A percentile compares a stretch with the other conserved stretches of the same genome.
Conservation (phyloP, 176 grass and related monocot genomes). For the Lolium perenne region DNA sequence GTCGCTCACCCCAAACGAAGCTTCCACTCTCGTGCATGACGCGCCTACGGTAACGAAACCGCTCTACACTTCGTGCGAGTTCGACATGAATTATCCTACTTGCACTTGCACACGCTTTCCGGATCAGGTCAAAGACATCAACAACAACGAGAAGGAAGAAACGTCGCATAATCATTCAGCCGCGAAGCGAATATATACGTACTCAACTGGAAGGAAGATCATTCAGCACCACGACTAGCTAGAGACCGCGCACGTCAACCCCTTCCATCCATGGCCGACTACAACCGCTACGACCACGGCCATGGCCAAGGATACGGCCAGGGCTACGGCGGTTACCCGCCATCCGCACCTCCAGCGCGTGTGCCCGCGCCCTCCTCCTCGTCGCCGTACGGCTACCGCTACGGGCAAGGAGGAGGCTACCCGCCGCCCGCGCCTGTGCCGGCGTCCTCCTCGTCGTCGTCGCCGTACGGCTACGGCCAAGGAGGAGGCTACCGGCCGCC, state of each 20-base stretch:
- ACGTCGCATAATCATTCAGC: background rate
- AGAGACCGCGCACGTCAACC: too few species aligned
- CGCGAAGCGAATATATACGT: background rate
- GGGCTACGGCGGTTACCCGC: background rate
- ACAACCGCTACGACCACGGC: constrained; percentile 52
- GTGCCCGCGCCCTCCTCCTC: background rate
- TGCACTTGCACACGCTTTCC: background rate
- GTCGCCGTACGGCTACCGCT: background rate
- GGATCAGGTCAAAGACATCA: too few species aligned
- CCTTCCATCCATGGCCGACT: constrained; percentile 48
- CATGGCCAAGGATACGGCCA: background rate
- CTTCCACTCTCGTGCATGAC: background rate
- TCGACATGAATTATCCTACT: background rate
- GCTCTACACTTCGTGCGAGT: background rate
- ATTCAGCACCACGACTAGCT: too few species aligned
- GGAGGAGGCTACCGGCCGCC: too few species aligned
- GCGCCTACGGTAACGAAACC: background rate
- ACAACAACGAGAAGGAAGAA: background rate
- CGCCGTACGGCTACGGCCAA: background rate
- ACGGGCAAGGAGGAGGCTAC: too few species aligned
- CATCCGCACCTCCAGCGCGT: constrained; percentile 27
- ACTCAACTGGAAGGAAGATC: background rate
- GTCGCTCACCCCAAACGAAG: background rate
- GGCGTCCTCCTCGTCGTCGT: background rate
- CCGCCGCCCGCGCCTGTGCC: background rate